phyloP scores from a whole-genome alignment of 768 basidiomycete species.

The Panaeolus papilionaceus region DNA sequence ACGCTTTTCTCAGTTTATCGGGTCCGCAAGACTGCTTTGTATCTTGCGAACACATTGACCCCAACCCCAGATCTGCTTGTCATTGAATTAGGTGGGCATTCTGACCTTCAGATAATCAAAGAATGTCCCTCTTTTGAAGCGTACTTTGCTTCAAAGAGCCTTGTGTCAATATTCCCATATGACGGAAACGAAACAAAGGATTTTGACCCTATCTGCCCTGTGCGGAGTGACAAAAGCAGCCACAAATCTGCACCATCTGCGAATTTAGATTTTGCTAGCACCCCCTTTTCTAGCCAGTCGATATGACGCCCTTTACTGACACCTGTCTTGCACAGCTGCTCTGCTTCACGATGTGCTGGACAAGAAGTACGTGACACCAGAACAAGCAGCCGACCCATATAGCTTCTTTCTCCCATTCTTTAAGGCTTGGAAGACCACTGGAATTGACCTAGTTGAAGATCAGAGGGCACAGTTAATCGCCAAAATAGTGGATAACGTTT shows the following conservation, averaged over 20 bases:
- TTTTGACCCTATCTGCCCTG: slow-evolving; percentile 4
- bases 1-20: slow-evolving; percentile 65
- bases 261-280: slow-evolving; percentile 2
- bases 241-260: neutral
- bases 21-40: slow-evolving; percentile 78
- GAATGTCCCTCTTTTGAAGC: slow-evolving; percentile 7
- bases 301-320: slow-evolving; percentile 16
- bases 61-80: slow-evolving; percentile 70
- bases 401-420: slow-evolving; percentile 75
- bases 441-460: slow-evolving; percentile 62
- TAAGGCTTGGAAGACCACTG: slow-evolving; percentile 44
- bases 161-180: slow-evolving; percentile 18
- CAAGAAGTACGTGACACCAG: slow-evolving; percentile 78
- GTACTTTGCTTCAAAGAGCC: slow-evolving; percentile 1
- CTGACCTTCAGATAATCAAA: neutral
- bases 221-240: slow-evolving; percentile 8
- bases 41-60: slow-evolving; percentile 59
- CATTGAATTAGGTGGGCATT: slow-evolving; percentile 67
- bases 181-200: slow-evolving; percentile 14
- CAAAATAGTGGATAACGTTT: slow-evolving; percentile 77
- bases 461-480: slow-evolving; percentile 63
- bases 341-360: slow-evolving; percentile 88
- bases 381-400: slow-evolving; percentile 64
- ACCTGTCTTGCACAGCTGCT: slow-evolving; percentile 54
- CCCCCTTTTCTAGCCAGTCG: slow-evolving; percentile 9